Conservation (phyloP, 305 asterid genomes). For the Fraxinus dipetala region DNA sequence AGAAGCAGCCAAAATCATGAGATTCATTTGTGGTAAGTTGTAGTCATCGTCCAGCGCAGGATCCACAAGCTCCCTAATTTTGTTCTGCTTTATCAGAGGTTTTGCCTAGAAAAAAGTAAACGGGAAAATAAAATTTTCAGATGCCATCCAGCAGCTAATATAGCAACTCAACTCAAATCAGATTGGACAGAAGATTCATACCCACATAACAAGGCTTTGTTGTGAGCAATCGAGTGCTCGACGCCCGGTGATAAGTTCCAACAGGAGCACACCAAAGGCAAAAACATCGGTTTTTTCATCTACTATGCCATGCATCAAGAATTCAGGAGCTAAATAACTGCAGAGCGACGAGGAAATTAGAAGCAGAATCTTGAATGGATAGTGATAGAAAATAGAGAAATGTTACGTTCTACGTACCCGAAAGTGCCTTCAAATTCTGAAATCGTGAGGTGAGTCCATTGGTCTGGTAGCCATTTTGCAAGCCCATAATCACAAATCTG, state of each 20-base stretch:
- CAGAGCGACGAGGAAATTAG: not conserved
- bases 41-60: slow-evolving; percentile 53
- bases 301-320: slow-evolving; percentile 83
- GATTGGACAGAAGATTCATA: slow-evolving; percentile 22
- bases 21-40: slow-evolving; percentile 57
- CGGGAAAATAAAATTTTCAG: not conserved
- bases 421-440: slow-evolving; percentile 85
- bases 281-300: slow-evolving; percentile 81
- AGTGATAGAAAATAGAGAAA: not conserved
- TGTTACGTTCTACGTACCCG: slow-evolving; percentile 43
- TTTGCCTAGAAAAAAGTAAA: slow-evolving; percentile 48
- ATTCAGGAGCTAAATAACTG: slow-evolving; percentile 92
- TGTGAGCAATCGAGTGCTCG: slow-evolving; percentile 80
- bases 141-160: not conserved
- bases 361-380: not conserved
- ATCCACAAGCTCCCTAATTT: slow-evolving; percentile 64
- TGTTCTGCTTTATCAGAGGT: slow-evolving; percentile 73
- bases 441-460: slow-evolving; percentile 76
- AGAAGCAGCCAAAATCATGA: slow-evolving; percentile 65
- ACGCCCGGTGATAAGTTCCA: slow-evolving; percentile 87
- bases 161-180: not conserved
- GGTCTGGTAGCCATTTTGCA: slow-evolving; percentile 87
- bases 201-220: slow-evolving; percentile 94
- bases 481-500: slow-evolving; percentile 98
- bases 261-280: slow-evolving; percentile 74